Conservation (phyloP, 768 basidiomycete species). For the Amanita jacksonii region DNA sequence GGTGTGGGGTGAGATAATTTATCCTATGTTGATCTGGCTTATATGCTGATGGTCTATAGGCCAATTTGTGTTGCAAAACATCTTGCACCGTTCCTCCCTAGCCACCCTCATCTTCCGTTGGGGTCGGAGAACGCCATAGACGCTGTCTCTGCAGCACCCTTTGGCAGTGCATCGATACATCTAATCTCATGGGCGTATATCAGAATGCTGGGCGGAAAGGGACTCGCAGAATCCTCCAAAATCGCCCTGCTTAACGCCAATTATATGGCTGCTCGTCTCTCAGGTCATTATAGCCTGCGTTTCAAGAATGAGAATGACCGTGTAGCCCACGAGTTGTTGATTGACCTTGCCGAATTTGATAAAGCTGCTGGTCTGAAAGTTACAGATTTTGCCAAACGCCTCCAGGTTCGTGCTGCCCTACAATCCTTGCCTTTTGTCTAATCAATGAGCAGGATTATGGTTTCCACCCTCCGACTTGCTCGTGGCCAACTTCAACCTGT, state of each 20-base stretch:
- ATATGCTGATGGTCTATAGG: constrained; percentile 22
- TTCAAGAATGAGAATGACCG: constrained; percentile 88
- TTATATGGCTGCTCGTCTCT: constrained; percentile 88
- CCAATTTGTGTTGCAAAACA: constrained; percentile 94
- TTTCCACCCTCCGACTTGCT: constrained; percentile 95
- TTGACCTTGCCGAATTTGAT: constrained; percentile 94
- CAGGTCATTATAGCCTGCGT: constrained; percentile 74
- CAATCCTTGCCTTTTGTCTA: neutral
- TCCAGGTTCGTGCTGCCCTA: constrained; percentile 51
- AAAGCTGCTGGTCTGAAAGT: constrained; percentile 87
- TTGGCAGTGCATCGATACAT: constrained; percentile 90
- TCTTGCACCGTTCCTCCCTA: constrained; percentile 89
- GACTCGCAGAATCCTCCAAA: constrained; percentile 78
- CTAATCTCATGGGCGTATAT: constrained; percentile 99
- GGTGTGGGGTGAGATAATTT: constrained; percentile 66
- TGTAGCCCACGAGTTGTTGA: constrained; percentile 92
- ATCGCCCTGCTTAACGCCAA: constrained; percentile 91
- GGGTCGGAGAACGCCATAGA: constrained; percentile 68
- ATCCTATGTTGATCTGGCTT: constrained; percentile 7
- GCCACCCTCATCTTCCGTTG: constrained; percentile 65
- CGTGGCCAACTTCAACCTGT: constrained; percentile 95
- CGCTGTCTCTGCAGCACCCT: constrained; percentile 88
- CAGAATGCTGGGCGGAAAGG: constrained; percentile 97
- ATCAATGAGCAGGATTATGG: constrained; percentile 61
- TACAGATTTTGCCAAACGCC: constrained; percentile 90